phyloP scores from a whole-genome alignment of 192 early-diverging fungal species.

The Oehlia diaphana region DNA sequence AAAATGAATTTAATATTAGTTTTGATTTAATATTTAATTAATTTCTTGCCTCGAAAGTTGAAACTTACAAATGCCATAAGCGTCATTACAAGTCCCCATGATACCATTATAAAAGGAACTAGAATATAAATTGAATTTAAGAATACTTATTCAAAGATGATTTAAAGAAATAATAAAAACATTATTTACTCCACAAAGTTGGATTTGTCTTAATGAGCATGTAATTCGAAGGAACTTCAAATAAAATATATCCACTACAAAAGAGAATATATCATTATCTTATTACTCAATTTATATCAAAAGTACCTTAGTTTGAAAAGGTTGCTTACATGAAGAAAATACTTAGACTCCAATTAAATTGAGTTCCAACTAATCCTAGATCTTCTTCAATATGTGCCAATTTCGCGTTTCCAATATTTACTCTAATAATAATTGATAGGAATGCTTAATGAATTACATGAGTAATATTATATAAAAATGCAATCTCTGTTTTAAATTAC shows the following conservation, averaged over 20 bases:
- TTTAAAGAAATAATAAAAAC: too few species aligned
- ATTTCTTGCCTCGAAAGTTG: not conserved
- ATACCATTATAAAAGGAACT: conserved; percentile 54
- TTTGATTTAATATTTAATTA: not conserved
- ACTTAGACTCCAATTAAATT: conserved; percentile 63
- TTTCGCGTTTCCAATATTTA: conserved; percentile 54
- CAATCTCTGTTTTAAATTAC: not conserved
- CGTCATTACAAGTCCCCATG: conserved; percentile 55
- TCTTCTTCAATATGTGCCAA: conserved; percentile 44
- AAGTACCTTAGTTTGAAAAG: not conserved
- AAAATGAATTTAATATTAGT: not conserved
- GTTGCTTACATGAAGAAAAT: conserved; percentile 64
- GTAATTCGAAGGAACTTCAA: conserved; percentile 73
- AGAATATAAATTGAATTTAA: not conserved
- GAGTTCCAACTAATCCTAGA: conserved; percentile 40
- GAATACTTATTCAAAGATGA: too few species aligned
- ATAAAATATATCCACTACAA: conserved; percentile 57
- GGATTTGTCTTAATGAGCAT: conserved; percentile 60
- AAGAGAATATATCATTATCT: not conserved
- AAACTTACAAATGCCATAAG: conserved; percentile 51
- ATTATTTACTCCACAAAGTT: conserved; percentile 40
- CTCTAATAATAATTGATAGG: not conserved
- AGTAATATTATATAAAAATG: too few species aligned
- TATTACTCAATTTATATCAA: not conserved
- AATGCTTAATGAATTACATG: not conserved